Evolutionary conservation across 164 flowering plant species (phyloP).

Genomic region (Chloranthus sessilifolius): DNA sequence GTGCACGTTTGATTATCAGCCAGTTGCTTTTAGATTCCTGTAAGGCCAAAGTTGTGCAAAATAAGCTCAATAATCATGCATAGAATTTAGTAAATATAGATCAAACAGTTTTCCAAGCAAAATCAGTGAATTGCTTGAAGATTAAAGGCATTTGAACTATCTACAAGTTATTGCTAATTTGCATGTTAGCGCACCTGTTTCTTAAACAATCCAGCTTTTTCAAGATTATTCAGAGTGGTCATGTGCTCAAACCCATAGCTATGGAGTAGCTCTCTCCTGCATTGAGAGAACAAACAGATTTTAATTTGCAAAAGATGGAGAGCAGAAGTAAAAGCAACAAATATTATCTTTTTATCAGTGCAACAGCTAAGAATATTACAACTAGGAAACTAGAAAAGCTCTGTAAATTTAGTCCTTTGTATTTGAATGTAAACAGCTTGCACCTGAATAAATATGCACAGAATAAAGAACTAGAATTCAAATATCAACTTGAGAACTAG

Average conservation of each 20-base stretch:
- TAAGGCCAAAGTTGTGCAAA: constrained; percentile 13
- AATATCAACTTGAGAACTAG: no score
- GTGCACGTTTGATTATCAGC: constrained; percentile 66
- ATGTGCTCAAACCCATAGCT: constrained; percentile 99
- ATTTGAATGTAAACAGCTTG: no score
- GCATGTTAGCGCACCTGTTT: constrained; percentile 59
- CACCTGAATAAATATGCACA: no score
- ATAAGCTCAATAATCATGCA: background rate
- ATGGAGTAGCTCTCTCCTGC: constrained; percentile 95
- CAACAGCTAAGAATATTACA: no score
- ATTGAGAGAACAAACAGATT: constrained; percentile 1
- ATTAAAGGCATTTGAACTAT: constrained; percentile 2
- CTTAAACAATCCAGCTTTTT: constrained; percentile 82
- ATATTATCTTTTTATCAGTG: no score
- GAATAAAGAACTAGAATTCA: no score
- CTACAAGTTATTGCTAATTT: no score
- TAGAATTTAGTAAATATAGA: background rate
- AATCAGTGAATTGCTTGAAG: background rate
- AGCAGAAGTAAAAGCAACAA: background rate
- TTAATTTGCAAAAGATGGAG: no score
- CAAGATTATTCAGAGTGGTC: constrained; percentile 76
- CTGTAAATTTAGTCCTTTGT: no score
- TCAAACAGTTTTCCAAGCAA: background rate
- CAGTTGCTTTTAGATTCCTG: constrained; percentile 91
- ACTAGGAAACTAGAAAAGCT: no score